Conservation (phyloP, 176 grass and related monocot genomes). For the Oryza australiensis region DNA sequence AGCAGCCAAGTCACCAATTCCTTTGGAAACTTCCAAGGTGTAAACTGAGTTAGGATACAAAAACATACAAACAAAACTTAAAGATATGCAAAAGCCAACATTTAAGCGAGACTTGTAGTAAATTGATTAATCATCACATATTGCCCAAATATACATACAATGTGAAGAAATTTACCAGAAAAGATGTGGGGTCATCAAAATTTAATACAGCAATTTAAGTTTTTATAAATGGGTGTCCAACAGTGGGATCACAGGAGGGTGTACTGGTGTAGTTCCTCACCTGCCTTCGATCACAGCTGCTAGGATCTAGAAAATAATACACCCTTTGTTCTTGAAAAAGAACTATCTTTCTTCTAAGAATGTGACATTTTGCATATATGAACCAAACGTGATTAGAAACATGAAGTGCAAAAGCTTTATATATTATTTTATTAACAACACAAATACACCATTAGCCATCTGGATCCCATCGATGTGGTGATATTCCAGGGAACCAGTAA, state of each 20-base stretch:
- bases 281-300: not conserved
- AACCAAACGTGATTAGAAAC: constrained; percentile 3
- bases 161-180: constrained; percentile 21
- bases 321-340: not conserved
- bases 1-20: not conserved
- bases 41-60: not conserved
- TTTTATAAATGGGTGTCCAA: constrained; percentile 26
- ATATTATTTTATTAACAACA: not conserved
- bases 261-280: not conserved
- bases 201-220: constrained; percentile 24
- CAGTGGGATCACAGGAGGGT: not conserved
- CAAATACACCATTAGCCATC: not conserved
- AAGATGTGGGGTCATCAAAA: not conserved
- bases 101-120: constrained; percentile 4
- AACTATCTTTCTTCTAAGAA: not conserved
- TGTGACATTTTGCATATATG: not conserved
- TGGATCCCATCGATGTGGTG: not conserved
- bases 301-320: not conserved
- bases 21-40: not conserved
- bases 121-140: constrained; percentile 26
- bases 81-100: not conserved
- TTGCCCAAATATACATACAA: constrained; percentile 10
- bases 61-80: not conserved
- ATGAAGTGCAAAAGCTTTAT: not conserved
- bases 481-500: not conserved